Conservation (phyloP, 169 alveolate species). For the Eimeria necatrix region DNA sequence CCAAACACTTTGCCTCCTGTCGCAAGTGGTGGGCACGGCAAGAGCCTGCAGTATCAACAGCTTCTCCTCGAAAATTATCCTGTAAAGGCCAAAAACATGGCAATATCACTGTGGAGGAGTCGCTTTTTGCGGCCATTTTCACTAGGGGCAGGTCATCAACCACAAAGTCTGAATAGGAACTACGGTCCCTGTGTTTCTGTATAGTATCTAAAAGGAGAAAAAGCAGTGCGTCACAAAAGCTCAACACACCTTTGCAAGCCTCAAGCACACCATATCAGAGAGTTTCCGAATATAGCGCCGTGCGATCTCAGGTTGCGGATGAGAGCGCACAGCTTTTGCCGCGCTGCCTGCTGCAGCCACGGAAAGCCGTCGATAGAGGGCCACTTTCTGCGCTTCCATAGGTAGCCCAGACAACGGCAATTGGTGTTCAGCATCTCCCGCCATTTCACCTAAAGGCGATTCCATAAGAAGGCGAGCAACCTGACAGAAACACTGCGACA, state of each 20-base stretch:
- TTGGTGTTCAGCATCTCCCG: background rate
- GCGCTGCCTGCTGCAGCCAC: constrained; percentile 48
- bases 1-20: constrained; percentile 55
- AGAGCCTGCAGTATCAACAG: background rate
- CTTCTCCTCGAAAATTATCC: background rate
- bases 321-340: constrained; percentile 49
- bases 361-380: constrained; percentile 33
- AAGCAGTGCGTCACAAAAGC: background rate
- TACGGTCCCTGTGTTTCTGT: no score
- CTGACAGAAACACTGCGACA: constrained; percentile 32
- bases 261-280: constrained; percentile 43
- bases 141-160: no score
- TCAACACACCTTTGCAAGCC: constrained; percentile 32
- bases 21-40: background rate
- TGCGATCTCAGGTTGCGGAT: constrained; percentile 54
- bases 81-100: background rate
- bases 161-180: no score
- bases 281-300: constrained; percentile 44
- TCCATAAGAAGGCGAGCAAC: constrained; percentile 68
- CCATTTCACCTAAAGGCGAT: background rate
- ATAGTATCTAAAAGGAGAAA: background rate
- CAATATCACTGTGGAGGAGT: background rate
- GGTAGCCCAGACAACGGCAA: background rate
- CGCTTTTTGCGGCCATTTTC: background rate
- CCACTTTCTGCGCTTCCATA: background rate